Base-by-base conservation (phyloP, 495 filamentous ascomycete species). In the Aspergillus panamensis region DNA sequence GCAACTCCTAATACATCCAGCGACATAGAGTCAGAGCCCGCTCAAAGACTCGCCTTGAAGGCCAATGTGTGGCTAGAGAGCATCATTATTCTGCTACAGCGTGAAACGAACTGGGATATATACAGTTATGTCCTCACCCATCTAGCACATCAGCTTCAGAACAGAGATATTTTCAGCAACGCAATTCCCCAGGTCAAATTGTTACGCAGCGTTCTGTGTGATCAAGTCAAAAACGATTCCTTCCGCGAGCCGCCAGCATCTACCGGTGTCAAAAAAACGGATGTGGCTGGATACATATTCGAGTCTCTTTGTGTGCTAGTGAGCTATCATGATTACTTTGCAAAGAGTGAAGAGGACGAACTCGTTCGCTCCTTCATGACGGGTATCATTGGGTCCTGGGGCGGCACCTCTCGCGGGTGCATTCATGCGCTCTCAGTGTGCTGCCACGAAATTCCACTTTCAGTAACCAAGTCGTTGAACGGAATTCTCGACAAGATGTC, bases 371-470 rank as follows among this genome's bases (percentile, higher is more conserved):
- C 87, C 0, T 96, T 99, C 69, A 80, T 91, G 64, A 78, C 85
- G 51, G 92, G 92, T 8, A 85, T 96, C 48, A 81, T 81, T 43
- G 84, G 88, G 12, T 87, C 85, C 20, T 89, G 88, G 81, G 93
- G 97, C 61, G 82, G 89, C 59, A 92, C 87, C 19, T 89, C 90
- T 25, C 92, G 90, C 64, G 87, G 84, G 48, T 97, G 94, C 69
- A 96, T 99, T 49, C 93, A 97, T 70, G 94, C 92, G 3, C 78
- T 99, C 8, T 88, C 91, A 2, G 84, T 97, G 42, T 97, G 92
- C 72, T 96, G 92, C 65, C 87, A 96, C 65, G 95, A 99, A 68
- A 81, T 96, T 25, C 92, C 92, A 21, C 76, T 83, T 29, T 90
- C 91, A 30, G 85, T 91, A 49, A 87, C 85, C 63, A 96, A 91